These are phyloP conservation scores for Fusarium pseudoanthophilum DNA, from an alignment of 2,329 filamentous ascomycete genomes.

Conservation along the genomic window DNA sequence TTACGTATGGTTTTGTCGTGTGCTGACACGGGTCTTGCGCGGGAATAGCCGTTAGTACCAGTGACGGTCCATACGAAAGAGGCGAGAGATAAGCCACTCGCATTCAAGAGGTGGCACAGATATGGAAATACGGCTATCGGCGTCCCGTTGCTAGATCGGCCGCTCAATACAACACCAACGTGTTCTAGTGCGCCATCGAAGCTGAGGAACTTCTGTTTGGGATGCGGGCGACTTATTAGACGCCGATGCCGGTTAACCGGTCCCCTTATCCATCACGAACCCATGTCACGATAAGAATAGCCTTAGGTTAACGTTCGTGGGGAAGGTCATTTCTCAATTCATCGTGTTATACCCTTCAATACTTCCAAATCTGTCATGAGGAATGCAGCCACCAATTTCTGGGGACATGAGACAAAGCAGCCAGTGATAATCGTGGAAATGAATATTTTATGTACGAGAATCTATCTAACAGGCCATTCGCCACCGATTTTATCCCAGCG, in stretches of 20 bases:
- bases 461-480: not conserved
- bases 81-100: not conserved
- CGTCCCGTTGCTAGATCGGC: not conserved
- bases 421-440: not conserved
- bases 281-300: not conserved
- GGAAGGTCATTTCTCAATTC: not conserved
- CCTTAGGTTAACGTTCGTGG: not conserved
- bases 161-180: not conserved
- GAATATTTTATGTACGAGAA: not conserved
- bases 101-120: not conserved
- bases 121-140: not conserved
- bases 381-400: not conserved
- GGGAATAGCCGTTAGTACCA: not conserved
- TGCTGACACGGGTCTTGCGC: not conserved
- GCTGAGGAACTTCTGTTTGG: constrained; percentile 18
- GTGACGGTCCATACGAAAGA: not conserved
- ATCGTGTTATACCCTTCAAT: not conserved
- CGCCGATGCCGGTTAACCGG: constrained; percentile 4
- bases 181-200: not conserved
- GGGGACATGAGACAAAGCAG: not conserved
- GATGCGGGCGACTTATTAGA: not conserved
- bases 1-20: not conserved
- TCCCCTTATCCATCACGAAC: not conserved
- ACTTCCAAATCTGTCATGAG: not conserved
- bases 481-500: not conserved